Evolutionary conservation across 306 rosid species (phyloP), one percentile per base, ranked within the genome.

Genomic region (Aeschynomene evenia): DNA sequence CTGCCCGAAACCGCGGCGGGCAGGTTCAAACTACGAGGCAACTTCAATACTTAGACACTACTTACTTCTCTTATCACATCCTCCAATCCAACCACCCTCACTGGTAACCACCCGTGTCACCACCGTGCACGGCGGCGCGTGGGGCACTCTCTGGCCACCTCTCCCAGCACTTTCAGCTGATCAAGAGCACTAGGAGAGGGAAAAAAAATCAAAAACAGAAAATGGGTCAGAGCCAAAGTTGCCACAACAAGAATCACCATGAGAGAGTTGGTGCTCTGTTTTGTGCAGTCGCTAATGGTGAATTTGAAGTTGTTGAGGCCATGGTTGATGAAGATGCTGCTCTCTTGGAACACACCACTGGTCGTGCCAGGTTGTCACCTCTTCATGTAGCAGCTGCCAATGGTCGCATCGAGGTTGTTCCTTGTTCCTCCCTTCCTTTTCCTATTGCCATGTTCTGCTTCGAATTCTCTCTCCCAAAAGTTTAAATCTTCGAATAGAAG

Each of bases 191-290:
- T 36, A 87, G 62, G 79, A 45, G 51, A 9, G 21, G n/a, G 8
- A n/a, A 16, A 1, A 2, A 4, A 28, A 28, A 28, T 0, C 3
- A 28, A 28, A 28, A 0, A 28, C 31, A 16, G 21, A 74, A 53
- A 63, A 91, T 92, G 98, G 98, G 96, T 81, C 98, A 92, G 84
- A 79, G 77, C 4, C 75, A 84, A 40, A 84, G 96, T n/a, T 89
- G 96, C 83, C 24, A 28, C 82, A 80, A 37, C 68, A 1, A 7
- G 20, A 19, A 15, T 8, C 5, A 55, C 33, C 73, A 56, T 34
- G 83, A 77, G 58, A 40, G 48, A 12, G 81, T 70, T 12, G 77
- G 23, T 78, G 90, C 67, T 57, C 43, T 89, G 45, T 82, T 89
- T 53, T 72, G 50, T 40, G 91, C 98, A 14, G 81, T 92, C 37